Conservation (phyloP, 176 grass and related monocot species). For the Pharus latifolius region DNA sequence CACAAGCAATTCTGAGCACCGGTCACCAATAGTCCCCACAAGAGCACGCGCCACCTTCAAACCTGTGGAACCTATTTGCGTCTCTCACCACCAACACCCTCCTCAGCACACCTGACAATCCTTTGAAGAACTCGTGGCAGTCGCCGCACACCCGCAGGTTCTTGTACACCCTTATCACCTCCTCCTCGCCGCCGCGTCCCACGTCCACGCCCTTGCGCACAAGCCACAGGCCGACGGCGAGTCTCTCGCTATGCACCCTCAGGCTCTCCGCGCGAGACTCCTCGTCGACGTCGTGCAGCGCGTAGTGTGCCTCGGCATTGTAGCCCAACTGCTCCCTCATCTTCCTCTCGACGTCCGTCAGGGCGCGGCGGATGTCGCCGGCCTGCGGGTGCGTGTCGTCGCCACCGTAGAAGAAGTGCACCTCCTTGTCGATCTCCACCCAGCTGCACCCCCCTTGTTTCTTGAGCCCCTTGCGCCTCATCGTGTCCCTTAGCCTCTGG, state of each 20-base stretch:
- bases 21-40: conserved; percentile 33
- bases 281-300: conserved; percentile 43
- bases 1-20: background rate
- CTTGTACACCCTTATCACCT: conserved; percentile 44
- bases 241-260: conserved; percentile 34
- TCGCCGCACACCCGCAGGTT: conserved; percentile 33
- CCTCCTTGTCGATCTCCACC: conserved; percentile 36
- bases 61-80: conserved; percentile 41
- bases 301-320: background rate
- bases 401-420: conserved; percentile 41
- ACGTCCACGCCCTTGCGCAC: background rate
- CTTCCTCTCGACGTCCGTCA: conserved; percentile 22
- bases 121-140: conserved; percentile 42
- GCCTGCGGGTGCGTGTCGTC: conserved; percentile 13
- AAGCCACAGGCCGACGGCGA: conserved; percentile 38
- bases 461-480: conserved; percentile 19
- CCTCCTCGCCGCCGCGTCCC: background rate
- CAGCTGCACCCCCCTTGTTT: conserved; percentile 53
- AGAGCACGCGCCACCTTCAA: conserved; percentile 22
- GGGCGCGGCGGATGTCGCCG: conserved; percentile 8
- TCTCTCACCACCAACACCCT: conserved; percentile 28
- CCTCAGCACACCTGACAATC: background rate
- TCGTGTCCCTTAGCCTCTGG: conserved; percentile 16
- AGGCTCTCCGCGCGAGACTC: conserved; percentile 35
- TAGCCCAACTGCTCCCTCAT: conserved; percentile 40